A percentile compares a stretch with the other conserved stretches of the same genome.
These are phyloP conservation scores for Plectosphaerella plurivora DNA, from an alignment of 2,329 filamentous ascomycete genomes.

Conservation along the genomic window DNA sequence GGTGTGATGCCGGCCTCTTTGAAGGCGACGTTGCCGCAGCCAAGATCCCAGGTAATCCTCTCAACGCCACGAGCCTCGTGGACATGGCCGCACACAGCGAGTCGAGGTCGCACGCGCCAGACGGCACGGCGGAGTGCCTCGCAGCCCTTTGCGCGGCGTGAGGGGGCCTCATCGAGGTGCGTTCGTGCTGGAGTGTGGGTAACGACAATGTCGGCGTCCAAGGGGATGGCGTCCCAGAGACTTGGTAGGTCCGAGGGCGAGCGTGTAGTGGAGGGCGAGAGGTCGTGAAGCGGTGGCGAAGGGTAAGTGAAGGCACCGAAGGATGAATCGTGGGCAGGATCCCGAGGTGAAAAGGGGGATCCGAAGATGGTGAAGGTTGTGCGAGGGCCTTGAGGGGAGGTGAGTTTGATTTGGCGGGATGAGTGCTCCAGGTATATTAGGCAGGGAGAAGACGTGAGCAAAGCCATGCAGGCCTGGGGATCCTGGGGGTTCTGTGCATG, in stretches of 20 bases:
- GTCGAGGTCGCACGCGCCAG: conserved; percentile 55
- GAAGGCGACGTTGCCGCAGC: conserved; percentile 30
- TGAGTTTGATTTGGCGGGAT: conserved; percentile 49
- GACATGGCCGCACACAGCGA: conserved; percentile 69
- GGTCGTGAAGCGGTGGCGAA: conserved; percentile 12
- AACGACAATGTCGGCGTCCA: conserved; percentile 60
- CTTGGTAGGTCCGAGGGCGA: conserved; percentile 17
- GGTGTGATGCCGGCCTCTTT: conserved; percentile 35
- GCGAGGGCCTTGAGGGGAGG: conserved; percentile 45
- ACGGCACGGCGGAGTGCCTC: conserved; percentile 52
- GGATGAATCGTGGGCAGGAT: conserved; percentile 20
- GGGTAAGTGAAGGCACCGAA: conserved; percentile 67
- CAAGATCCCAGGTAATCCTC: conserved; percentile 56
- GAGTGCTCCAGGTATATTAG: conserved; percentile 64
- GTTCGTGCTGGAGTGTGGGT: conserved; percentile 65
- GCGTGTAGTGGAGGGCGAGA: conserved; percentile 9
- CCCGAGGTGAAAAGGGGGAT: conserved; percentile 59
- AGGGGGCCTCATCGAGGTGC: conserved; percentile 47
- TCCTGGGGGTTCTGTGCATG: conserved; percentile 54
- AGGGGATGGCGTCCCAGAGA: conserved; percentile 59
- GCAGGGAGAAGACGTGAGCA: conserved; percentile 48
- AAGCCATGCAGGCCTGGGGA: conserved; percentile 43
- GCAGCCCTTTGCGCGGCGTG: conserved; percentile 49
- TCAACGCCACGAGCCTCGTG: conserved; percentile 64
- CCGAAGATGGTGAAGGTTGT: conserved; percentile 66